A percentile compares a stretch with the other conserved stretches of the same genome.
phyloP scores from a whole-genome alignment of 73 alveolate species.

The Tetrahymena thermophila region DNA sequence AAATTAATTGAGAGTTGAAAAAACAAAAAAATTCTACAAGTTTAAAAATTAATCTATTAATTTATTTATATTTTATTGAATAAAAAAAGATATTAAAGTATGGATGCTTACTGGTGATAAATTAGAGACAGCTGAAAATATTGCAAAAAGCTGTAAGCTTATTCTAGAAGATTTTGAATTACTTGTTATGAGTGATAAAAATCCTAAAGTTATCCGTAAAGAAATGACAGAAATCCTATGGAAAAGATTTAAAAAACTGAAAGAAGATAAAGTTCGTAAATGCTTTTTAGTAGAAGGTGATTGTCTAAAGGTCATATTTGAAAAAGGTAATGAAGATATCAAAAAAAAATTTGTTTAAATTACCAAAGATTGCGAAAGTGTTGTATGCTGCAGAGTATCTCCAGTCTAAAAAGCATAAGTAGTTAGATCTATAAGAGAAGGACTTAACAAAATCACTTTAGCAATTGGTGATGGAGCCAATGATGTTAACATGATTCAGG shows the following conservation, averaged over 20 bases:
- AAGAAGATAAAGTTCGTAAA: slow-evolving; percentile 31
- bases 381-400: slow-evolving; percentile 79
- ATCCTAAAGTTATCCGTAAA: slow-evolving; percentile 11
- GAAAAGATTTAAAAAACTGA: neutral
- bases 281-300: slow-evolving; percentile 59
- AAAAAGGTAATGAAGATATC: neutral
- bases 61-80: neutral
- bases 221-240: slow-evolving; percentile 12
- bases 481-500: slow-evolving; percentile 84
- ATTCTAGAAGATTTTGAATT: slow-evolving; percentile 18
- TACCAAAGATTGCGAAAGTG: slow-evolving; percentile 60
- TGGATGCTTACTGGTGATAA: slow-evolving; percentile 54
- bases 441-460: slow-evolving; percentile 66
- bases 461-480: slow-evolving; percentile 96
- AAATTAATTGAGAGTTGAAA: neutral
- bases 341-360: slow-evolving; percentile 36
- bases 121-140: slow-evolving; percentile 59
- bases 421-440: slow-evolving; percentile 56
- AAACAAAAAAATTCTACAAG: neutral
- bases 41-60: neutral
- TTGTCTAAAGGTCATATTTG: slow-evolving; percentile 1
- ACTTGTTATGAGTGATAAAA: slow-evolving; percentile 7
- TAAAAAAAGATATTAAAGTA: slow-evolving; percentile 24
- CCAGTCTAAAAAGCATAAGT: slow-evolving; percentile 80
- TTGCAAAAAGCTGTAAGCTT: slow-evolving; percentile 53